These are phyloP conservation scores for Endotrypanum monterogeii DNA, from an alignment of 208 protist species.

Conservation along the genomic window DNA sequence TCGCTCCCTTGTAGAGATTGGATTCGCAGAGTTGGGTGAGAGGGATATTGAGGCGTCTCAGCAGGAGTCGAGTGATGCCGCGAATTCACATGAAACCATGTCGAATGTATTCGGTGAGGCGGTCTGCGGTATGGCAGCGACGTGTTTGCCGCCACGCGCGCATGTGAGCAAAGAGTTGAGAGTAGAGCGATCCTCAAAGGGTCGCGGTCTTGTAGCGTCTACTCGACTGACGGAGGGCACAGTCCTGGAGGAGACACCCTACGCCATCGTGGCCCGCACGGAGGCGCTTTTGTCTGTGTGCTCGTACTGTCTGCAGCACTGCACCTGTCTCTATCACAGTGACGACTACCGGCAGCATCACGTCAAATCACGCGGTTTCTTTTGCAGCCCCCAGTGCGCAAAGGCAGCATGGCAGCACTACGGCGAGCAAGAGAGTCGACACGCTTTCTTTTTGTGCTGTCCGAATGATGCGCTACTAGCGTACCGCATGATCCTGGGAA, in stretches of 20 bases:
- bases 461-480: slow-evolving; percentile 84
- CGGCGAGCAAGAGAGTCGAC: slow-evolving; percentile 60
- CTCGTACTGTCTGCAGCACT: slow-evolving; percentile 80
- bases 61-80: slow-evolving; percentile 24
- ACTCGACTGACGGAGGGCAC: slow-evolving; percentile 43
- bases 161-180: slow-evolving; percentile 21
- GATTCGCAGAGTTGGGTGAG: slow-evolving; percentile 45
- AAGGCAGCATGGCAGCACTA: slow-evolving; percentile 68
- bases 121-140: slow-evolving; percentile 12
- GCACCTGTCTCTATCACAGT: slow-evolving; percentile 66
- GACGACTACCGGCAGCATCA: slow-evolving; percentile 51
- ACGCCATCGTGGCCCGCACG: slow-evolving; percentile 56
- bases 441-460: slow-evolving; percentile 84
- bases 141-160: slow-evolving; percentile 38
- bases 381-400: slow-evolving; percentile 76
- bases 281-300: slow-evolving; percentile 77
- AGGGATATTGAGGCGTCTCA: slow-evolving; percentile 66
- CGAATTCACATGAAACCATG: slow-evolving; percentile 51
- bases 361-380: slow-evolving; percentile 79
- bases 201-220: slow-evolving; percentile 44
- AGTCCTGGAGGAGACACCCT: slow-evolving; percentile 70
- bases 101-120: slow-evolving; percentile 50
- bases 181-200: slow-evolving; percentile 39
- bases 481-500: slow-evolving; percentile 52
- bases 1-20: slow-evolving; percentile 63